Evolutionary conservation across 192 early-diverging fungal genomes (phyloP), one percentile per base, ranked within the genome.

Genomic region (Backusella australiensis): DNA sequence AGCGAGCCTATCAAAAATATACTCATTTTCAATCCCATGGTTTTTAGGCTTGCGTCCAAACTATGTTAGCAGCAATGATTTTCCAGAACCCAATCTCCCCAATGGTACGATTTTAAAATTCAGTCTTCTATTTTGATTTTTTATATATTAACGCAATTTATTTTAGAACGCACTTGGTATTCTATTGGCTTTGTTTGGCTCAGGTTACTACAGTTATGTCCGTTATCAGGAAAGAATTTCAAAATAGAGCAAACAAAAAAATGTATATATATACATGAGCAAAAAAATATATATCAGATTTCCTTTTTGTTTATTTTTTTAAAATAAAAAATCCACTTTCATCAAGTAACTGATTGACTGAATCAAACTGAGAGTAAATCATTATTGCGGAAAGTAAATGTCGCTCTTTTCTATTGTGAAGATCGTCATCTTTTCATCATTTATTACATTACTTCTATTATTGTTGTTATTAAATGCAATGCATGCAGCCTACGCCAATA

Each of bases 21-120:
- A 70, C 36, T 36, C 26, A 70, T 69, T 32, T 32, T 23, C 6
- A 21, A 36, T 53, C 17, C 36, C 21, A 3, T 44, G 42, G 0
- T 14, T 59, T 2, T 14, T 69, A 75, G 77, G 84, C 86, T 17
- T 91, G 90, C 84, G 86, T 89, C 15, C 90, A 91, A 80, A 91
- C 90, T 5, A 68, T 90, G 49, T 66, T 91, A 42, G 89, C 89
- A 4, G 90, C 86, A 71, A 82, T 85, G 78, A 86, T 89, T 68
- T 90, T 89, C 74, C 81, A 84, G 66, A 91, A 91, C 83, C 85
- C 85, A 17, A 90, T 91, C 63, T 85, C 89, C 9, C 78, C 77
- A 34, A 80, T 89, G 85, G 89, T 90, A 86, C 72, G 82, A 67
- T 21, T 44, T 49, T n/a, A 2, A 35, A 39, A 32, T 68, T 59